Conservation (phyloP, 208 protist species). For the Acanthamoeba quina region DNA sequence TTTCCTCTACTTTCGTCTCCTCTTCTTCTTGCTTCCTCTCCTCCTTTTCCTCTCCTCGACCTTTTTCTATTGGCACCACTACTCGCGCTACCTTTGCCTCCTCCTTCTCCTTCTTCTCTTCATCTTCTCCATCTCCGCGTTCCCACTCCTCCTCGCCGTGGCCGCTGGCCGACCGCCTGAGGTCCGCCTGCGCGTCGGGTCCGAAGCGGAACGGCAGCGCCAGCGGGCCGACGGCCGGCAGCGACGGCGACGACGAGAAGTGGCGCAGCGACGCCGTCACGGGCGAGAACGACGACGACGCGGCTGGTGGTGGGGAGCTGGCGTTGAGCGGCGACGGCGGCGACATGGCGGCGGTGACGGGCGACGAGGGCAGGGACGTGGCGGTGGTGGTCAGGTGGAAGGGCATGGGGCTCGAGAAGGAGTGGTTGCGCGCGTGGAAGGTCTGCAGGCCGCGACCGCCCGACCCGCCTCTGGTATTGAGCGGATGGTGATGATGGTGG, state of each 20-base stretch:
- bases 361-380: neutral
- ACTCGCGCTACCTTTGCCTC: neutral
- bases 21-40: neutral
- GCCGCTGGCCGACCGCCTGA: neutral
- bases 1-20: neutral
- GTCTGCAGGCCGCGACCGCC: neutral
- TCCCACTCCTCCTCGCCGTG: neutral
- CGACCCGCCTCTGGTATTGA: neutral
- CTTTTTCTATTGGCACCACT: neutral
- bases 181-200: neutral
- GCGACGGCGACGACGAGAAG: conserved; percentile 12
- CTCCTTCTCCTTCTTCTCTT: neutral
- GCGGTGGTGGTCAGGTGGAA: neutral
- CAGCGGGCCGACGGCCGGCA: neutral
- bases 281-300: neutral
- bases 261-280: neutral
- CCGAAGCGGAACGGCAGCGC: conserved; percentile 30
- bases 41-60: neutral
- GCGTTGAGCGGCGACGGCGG: neutral
- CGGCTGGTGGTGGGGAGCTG: too few species aligned
- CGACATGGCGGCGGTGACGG: neutral
- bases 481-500: neutral
- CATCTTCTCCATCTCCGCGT: neutral
- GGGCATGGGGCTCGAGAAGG: conserved; percentile 29
- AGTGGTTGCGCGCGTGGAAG: conserved; percentile 26